Evolutionary conservation across 345 rosid genomes (phyloP).

Genomic region (Heritiera littoralis): DNA sequence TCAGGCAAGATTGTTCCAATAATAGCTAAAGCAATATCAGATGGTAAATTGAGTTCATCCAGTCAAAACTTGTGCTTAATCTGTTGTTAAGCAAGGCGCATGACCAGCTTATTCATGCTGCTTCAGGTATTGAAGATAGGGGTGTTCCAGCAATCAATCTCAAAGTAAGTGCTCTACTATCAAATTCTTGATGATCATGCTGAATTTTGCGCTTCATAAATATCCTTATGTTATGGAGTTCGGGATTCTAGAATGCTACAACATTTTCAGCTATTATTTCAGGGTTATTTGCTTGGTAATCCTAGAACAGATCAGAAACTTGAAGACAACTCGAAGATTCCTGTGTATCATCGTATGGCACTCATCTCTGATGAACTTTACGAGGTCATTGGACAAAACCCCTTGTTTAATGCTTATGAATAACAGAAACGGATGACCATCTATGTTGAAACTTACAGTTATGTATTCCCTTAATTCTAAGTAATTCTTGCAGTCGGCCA

Average conservation of each 20-base stretch:
- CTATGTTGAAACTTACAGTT: not conserved
- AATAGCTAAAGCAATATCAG: too few species aligned
- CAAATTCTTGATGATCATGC: not conserved
- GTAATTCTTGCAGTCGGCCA: slow-evolving; percentile 24
- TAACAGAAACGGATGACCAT: not conserved
- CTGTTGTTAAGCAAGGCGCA: not conserved
- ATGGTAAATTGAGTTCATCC: not conserved
- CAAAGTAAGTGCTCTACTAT: slow-evolving; percentile 29
- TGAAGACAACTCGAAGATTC: slow-evolving; percentile 37
- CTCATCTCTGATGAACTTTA: slow-evolving; percentile 61
- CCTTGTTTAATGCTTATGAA: not conserved
- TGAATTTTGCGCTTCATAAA: not conserved
- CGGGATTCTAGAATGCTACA: not conserved
- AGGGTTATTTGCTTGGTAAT: slow-evolving; percentile 55
- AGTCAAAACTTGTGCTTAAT: not conserved
- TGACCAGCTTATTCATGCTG: slow-evolving; percentile 17
- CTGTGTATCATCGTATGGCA: slow-evolving; percentile 47
- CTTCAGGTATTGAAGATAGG: slow-evolving; percentile 20
- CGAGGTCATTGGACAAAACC: slow-evolving; percentile 33
- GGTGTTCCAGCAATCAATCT: slow-evolving; percentile 36
- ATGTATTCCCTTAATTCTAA: not conserved
- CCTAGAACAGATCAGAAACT: slow-evolving; percentile 30
- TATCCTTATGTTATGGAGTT: too few species aligned
- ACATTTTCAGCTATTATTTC: not conserved
- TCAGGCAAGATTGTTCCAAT: too few species aligned